phyloP scores from a whole-genome alignment of 805 yeast genomes.

The Pichia rugopelliculosa region DNA sequence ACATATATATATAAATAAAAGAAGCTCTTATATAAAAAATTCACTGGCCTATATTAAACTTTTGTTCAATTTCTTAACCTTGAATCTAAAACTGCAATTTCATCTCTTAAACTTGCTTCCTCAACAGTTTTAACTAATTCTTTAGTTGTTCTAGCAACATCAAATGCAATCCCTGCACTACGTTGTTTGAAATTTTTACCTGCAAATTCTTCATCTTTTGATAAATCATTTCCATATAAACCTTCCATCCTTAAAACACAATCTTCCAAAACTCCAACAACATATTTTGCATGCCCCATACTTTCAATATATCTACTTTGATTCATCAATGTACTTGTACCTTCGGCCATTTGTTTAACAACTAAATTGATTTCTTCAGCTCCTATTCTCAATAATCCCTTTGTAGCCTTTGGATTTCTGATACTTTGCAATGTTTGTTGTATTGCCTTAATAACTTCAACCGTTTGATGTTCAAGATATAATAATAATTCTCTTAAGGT shows the following conservation, averaged over 20 bases:
- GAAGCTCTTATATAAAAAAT: too few species aligned
- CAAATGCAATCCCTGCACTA: constrained; percentile 92
- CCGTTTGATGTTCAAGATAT: constrained; percentile 90
- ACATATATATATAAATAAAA: too few species aligned
- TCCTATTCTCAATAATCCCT: constrained; percentile 63
- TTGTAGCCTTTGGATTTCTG: constrained; percentile 67
- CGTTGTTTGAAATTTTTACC: constrained; percentile 88
- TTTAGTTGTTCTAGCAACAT: constrained; percentile 92
- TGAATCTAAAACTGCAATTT: constrained; percentile 73
- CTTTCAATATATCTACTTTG: constrained; percentile 80
- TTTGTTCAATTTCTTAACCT: constrained; percentile 30
- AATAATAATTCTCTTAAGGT: constrained; percentile 75
- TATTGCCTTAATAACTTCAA: constrained; percentile 82
- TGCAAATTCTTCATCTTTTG: constrained; percentile 56
- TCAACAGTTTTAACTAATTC: constrained; percentile 94
- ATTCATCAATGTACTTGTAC: constrained; percentile 80
- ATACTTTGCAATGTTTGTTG: constrained; percentile 74
- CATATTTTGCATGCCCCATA: constrained; percentile 88
- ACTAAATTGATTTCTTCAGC: constrained; percentile 72
- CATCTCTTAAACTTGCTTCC: constrained; percentile 84
- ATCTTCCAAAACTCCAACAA: constrained; percentile 77
- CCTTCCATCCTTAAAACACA: constrained; percentile 77
- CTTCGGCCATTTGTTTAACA: constrained; percentile 81
- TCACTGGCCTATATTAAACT: too few species aligned
- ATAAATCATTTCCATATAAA: constrained; percentile 42